Evolutionary conservation across 2,329 filamentous ascomycete genomes (phyloP).

Genomic region (Talaromyces pinophilus): DNA sequence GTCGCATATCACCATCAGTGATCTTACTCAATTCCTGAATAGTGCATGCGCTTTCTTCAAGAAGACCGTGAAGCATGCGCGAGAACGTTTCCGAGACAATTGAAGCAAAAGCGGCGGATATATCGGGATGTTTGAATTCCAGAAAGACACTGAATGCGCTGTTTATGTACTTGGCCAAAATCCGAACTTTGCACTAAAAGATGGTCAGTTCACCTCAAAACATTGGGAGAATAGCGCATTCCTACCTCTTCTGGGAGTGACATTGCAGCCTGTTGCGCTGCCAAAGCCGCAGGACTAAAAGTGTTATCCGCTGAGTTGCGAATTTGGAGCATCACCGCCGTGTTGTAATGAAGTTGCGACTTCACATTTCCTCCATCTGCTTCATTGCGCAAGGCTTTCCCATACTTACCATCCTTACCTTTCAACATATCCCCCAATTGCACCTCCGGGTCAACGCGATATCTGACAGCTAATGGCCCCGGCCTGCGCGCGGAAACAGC

Average conservation of each 20-base stretch:
- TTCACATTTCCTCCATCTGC: constrained; percentile 24
- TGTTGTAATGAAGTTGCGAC: constrained; percentile 38
- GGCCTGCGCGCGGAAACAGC: constrained; percentile 26
- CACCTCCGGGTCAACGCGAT: constrained; percentile 35
- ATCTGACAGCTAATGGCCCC: constrained; percentile 28
- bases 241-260: constrained; percentile 39
- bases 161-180: constrained; percentile 40
- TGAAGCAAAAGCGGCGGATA: constrained; percentile 40
- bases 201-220: not conserved
- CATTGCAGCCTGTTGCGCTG: constrained; percentile 32
- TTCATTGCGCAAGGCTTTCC: constrained; percentile 21
- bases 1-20: constrained; percentile 57
- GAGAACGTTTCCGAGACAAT: constrained; percentile 58
- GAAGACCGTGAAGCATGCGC: constrained; percentile 51
- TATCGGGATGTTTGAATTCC: constrained; percentile 43
- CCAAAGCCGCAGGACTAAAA: constrained; percentile 24
- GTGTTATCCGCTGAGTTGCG: constrained; percentile 29
- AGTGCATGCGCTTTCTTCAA: constrained; percentile 45
- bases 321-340: constrained; percentile 39
- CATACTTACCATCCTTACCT: constrained; percentile 24
- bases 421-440: constrained; percentile 29
- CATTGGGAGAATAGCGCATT: not conserved
- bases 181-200: constrained; percentile 37
- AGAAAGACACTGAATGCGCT: constrained; percentile 40
- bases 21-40: constrained; percentile 56